Evolutionary conservation across 345 rosid genomes (phyloP).

Genomic region (Populus davidiana): DNA sequence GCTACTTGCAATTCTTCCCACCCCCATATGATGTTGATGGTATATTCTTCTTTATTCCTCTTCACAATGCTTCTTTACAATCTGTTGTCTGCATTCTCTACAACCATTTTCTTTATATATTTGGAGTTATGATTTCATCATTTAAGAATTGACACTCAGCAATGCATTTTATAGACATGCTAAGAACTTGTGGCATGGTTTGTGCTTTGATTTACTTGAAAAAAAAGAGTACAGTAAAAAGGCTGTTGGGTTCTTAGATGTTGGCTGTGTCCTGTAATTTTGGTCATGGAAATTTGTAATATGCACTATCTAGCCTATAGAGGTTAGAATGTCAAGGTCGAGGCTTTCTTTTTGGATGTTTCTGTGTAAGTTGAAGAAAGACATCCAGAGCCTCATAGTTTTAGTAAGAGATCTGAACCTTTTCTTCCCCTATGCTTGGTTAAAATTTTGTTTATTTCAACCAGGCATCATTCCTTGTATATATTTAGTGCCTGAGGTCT

Average conservation of each 20-base stretch:
- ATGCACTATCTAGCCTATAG: too few relatives aligned
- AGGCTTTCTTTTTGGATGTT: neutral
- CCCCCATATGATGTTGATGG: slow-evolving; percentile 68
- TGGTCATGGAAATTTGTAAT: neutral
- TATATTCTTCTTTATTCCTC: slow-evolving; percentile 21
- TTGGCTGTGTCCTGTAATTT: neutral
- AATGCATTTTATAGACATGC: neutral
- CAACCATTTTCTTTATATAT: neutral
- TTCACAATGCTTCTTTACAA: neutral
- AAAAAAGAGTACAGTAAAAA: neutral
- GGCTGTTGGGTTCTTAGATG: neutral
- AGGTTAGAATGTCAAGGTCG: neutral
- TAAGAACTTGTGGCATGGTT: neutral
- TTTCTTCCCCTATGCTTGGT: too few relatives aligned
- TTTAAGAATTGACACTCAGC: neutral
- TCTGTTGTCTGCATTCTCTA: neutral
- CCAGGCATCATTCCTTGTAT: neutral
- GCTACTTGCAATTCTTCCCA: slow-evolving; percentile 80
- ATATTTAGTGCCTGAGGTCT: neutral
- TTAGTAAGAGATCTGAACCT: too few relatives aligned
- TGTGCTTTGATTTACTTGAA: neutral
- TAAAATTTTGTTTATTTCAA: too few relatives aligned
- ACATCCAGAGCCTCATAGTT: neutral
- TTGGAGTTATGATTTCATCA: neutral
- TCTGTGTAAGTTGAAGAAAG: neutral